These are phyloP conservation scores for Pseudogymnoascus destructans DNA, from an alignment of 2,329 filamentous ascomycete species.

Conservation along the genomic window DNA sequence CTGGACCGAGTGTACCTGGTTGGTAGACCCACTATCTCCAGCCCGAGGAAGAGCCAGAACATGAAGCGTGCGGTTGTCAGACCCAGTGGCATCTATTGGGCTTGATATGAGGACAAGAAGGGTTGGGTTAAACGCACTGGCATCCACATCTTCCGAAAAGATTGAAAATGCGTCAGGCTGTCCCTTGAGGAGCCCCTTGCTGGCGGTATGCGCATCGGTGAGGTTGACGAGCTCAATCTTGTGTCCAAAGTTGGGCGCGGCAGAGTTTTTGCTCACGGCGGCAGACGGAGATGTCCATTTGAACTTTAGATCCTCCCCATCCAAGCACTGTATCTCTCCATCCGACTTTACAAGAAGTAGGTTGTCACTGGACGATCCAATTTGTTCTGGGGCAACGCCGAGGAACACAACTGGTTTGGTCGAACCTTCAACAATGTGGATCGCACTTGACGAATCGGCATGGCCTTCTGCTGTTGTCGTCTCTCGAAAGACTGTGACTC, in stretches of 20 bases:
- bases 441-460: constrained; percentile 37
- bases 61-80: constrained; percentile 18
- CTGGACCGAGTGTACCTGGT: constrained; percentile 21
- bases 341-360: constrained; percentile 46
- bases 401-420: constrained; percentile 33
- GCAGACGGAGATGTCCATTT: constrained; percentile 34
- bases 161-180: constrained; percentile 39
- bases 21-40: neutral
- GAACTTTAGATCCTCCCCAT: constrained; percentile 39
- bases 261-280: constrained; percentile 25
- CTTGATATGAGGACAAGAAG: constrained; percentile 36
- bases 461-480: constrained; percentile 37
- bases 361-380: constrained; percentile 19
- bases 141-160: constrained; percentile 30
- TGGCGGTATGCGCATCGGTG: constrained; percentile 23
- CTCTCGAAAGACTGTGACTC: constrained; percentile 48
- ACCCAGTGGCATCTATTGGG: constrained; percentile 16
- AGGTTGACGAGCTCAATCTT: constrained; percentile 24
- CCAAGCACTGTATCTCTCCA: constrained; percentile 47
- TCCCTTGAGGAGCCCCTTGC: constrained; percentile 33
- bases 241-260: constrained; percentile 23
- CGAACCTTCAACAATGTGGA: constrained; percentile 30
- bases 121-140: constrained; percentile 33
- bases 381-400: constrained; percentile 24
- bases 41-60: constrained; percentile 21